A percentile compares a stretch with the other conserved stretches of the same genome.
These are phyloP conservation scores for Leucosporidium yakuticum DNA, from an alignment of 768 basidiomycete genomes.

Conservation along the genomic window DNA sequence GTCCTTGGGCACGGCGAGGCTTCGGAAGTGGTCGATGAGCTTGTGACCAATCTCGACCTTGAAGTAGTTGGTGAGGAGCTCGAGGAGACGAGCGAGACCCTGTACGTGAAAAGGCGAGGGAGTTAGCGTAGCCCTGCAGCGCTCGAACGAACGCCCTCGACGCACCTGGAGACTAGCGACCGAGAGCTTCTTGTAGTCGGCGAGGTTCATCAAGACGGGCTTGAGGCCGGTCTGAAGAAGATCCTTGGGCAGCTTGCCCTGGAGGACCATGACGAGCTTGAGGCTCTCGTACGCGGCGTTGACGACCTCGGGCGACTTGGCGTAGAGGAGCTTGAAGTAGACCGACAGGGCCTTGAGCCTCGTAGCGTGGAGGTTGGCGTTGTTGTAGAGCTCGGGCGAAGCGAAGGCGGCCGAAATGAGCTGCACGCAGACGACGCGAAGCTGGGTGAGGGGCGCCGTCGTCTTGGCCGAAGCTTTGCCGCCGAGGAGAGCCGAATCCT, in stretches of 20 bases:
- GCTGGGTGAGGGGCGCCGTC: slow-evolving; percentile 71
- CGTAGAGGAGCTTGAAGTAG: slow-evolving; percentile 98
- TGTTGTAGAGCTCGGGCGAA: slow-evolving; percentile 76
- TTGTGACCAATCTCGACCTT: slow-evolving; percentile 99
- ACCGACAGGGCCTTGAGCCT: slow-evolving; percentile 81
- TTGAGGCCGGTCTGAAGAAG: slow-evolving; percentile 89
- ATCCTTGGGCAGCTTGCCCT: slow-evolving; percentile 88
- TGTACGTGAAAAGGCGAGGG: slow-evolving; percentile 50
- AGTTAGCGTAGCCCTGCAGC: background rate
- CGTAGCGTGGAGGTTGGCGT: slow-evolving; percentile 66
- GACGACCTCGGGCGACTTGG: slow-evolving; percentile 81
- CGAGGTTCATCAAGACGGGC: slow-evolving; percentile 95
- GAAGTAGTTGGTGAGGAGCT: slow-evolving; percentile 96
- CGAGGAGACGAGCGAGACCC: slow-evolving; percentile 84
- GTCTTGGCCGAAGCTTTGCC: slow-evolving; percentile 73
- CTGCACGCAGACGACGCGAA: slow-evolving; percentile 89
- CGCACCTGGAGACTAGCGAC: slow-evolving; percentile 60
- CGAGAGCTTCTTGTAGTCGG: slow-evolving; percentile 88
- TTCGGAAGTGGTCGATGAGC: slow-evolving; percentile 89
- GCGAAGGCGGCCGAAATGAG: slow-evolving; percentile 91
- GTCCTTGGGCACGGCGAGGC: slow-evolving; percentile 82
- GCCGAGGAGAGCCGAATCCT: slow-evolving; percentile 68
- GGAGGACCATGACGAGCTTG: slow-evolving; percentile 77
- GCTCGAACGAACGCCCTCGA: background rate
- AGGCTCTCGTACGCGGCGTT: slow-evolving; percentile 92